Base-by-base conservation (phyloP, 2,329 filamentous ascomycete species). In the Aspergillus terreus region DNA sequence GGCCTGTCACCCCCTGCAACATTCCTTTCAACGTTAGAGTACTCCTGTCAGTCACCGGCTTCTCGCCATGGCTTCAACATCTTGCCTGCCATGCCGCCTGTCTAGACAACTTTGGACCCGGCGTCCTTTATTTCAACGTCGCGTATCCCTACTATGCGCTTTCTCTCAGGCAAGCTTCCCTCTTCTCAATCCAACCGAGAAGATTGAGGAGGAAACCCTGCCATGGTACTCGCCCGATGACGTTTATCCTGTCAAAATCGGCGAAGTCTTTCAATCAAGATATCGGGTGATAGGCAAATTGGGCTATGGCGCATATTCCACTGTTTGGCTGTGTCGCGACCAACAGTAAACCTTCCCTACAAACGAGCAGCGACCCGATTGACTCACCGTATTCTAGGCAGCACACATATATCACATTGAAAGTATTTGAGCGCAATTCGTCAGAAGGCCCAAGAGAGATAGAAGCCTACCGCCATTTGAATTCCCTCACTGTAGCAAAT, bases 121-220 rank as follows among this genome's bases (percentile, higher is more conserved):
- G 23, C 23, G 23, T 23, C 5, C 23, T 6, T 23, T 23, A 2
- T 23, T 23, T 23, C 23, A 23, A 6, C 5, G 23, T 23, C 23
- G 6, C 23, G 6, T 23, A 23, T 6, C 23, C 4, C 23, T 1
- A 23, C 23, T 6, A 23, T 5, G 23, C 23, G 23, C 23, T 23
- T 6, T 23, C 33, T 10, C 6, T 35, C 33, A 12, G 33, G 11
- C 17, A 10, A 44, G 21, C 7, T 10, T 19, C 17, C 9, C 41
- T 44, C 19, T 44, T 4, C n/a, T 44, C 41, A 7, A 25, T 44
- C n/a, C 41, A 19, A 25, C 41, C 41, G 3, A 19, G 32, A 57
- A 50, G 32, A n/a, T 59, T 38, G 58, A 58, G 32, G 55, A 59
- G 45, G 53, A 55, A 53, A 55, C 30, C 1, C 42, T 58, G 32